A percentile compares a stretch with the other conserved stretches of the same genome.
phyloP scores from a whole-genome alignment of 1,139 yeast genomes.

The Yamadazyma spencermartinsiae region DNA sequence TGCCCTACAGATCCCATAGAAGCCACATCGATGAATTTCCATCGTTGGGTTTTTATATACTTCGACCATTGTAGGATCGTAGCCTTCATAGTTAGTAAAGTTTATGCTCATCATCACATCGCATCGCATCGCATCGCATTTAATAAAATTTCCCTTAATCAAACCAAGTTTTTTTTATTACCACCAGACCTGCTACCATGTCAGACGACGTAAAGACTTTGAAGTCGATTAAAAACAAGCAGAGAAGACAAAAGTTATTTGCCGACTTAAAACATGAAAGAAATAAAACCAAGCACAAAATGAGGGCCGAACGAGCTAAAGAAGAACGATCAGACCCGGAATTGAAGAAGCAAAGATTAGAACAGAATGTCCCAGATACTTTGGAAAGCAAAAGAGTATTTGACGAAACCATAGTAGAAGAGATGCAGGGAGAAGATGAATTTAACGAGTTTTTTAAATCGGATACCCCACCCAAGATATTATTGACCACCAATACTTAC shows the following conservation, averaged over 20 bases:
- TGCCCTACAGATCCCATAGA: slow-evolving; percentile 10
- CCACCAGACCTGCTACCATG: slow-evolving; percentile 8
- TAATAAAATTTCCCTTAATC: too few species aligned
- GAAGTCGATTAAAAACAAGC: slow-evolving; percentile 66
- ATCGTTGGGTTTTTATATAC: slow-evolving; percentile 7
- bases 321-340: slow-evolving; percentile 84
- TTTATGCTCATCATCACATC: slow-evolving; percentile 7
- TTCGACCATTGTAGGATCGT: slow-evolving; percentile 10
- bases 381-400: slow-evolving; percentile 84
- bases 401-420: slow-evolving; percentile 79
- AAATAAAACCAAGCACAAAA: slow-evolving; percentile 74
- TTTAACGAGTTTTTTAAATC: slow-evolving; percentile 66
- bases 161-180: slow-evolving; percentile 1
- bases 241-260: slow-evolving; percentile 75
- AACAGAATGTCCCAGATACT: slow-evolving; percentile 81
- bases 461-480: slow-evolving; percentile 68
- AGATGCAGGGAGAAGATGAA: slow-evolving; percentile 83
- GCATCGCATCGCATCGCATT: slow-evolving; percentile 7
- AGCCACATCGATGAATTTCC: slow-evolving; percentile 16
- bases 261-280: slow-evolving; percentile 73
- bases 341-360: slow-evolving; percentile 74
- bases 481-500: slow-evolving; percentile 82
- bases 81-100: slow-evolving; percentile 1
- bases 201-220: slow-evolving; percentile 26
- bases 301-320: slow-evolving; percentile 74